Conservation (phyloP, 441 rosid species). For the Croton laevigatus region DNA sequence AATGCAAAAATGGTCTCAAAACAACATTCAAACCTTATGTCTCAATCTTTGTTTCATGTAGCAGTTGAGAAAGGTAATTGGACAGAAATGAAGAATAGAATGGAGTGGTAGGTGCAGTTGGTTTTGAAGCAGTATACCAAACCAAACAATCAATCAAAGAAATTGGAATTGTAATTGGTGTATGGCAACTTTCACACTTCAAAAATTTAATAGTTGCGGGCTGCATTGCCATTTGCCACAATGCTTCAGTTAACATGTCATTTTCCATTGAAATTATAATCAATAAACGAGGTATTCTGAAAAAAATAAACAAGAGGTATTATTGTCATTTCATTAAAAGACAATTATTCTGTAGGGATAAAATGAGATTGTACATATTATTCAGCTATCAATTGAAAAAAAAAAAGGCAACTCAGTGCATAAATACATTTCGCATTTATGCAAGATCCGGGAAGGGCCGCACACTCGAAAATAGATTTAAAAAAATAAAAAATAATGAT, state of each 20-base stretch:
- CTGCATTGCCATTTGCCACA: background rate
- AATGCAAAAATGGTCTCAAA: constrained; percentile 7
- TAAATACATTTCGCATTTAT: too few relatives aligned
- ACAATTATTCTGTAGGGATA: too few relatives aligned
- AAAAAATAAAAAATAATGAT: too few relatives aligned
- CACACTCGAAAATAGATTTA: too few relatives aligned
- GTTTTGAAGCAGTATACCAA: constrained; percentile 12
- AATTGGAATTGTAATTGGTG: background rate
- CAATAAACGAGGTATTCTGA: too few relatives aligned
- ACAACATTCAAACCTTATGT: constrained; percentile 1
- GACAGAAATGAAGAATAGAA: background rate
- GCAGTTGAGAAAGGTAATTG: constrained; percentile 24
- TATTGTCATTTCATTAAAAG: too few relatives aligned
- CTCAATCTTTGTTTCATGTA: background rate
- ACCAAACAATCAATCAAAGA: background rate
- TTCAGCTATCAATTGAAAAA: too few relatives aligned
- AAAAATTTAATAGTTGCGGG: background rate
- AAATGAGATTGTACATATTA: too few relatives aligned
- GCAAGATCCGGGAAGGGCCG: too few relatives aligned
- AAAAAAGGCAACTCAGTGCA: too few relatives aligned
- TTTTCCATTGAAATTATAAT: background rate
- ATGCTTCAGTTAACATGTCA: background rate
- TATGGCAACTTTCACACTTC: constrained; percentile 6
- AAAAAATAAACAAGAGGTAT: too few relatives aligned
- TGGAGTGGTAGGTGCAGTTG: constrained; percentile 24